Evolutionary conservation across 306 rosid genomes (phyloP), one percentile per base, ranked within the genome.

Genomic region (Purshia tridentata): DNA sequence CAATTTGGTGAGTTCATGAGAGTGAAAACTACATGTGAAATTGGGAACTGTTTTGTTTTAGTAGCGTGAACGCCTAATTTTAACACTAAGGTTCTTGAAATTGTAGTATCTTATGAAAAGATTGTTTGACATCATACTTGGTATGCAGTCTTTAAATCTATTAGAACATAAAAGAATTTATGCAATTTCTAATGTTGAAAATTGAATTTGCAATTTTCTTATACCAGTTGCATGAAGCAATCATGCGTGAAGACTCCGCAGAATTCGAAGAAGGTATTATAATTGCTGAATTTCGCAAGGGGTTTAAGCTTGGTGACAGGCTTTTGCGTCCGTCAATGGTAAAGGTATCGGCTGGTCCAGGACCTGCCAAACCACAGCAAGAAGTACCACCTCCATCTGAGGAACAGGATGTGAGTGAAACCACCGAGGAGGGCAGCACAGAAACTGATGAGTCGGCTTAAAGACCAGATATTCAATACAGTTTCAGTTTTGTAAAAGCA

Each of bases 331-430:
- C 97, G 0, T 82, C 98, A 37, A 93, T 93, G 98, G 98, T 93
- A 58, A 93, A 93, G 86, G 97, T 93, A 76, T 93, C 98, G 8
- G 96, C 98, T 52, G 97, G 97, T 70, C 98, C 98, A 2, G 98
- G 98, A 70, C 97, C 97, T 67, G 83, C 87, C 29, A 88, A 85
- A 86, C 71, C 84, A 4, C 89, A 89, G 45, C 80, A 81, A 52
- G 80, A 82, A 69, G 86, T 53, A 61, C 87, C 72, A 61, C 87
- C 72, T 74, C 45, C 76, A 0, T 74, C 68, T 63, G 89, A 79
- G 74, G 91, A 73, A 51, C 81, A 81, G 9, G 91, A 75, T 65
- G 68, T 66, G 39, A 76, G 54, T 80, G 89, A 86, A 65, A 68
- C 35, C 8, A 53, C 83, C 15, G 44, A 6, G 39, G 85, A 78